Conservation (phyloP, 208 protist genomes). For the Leishmania aethiopica region DNA sequence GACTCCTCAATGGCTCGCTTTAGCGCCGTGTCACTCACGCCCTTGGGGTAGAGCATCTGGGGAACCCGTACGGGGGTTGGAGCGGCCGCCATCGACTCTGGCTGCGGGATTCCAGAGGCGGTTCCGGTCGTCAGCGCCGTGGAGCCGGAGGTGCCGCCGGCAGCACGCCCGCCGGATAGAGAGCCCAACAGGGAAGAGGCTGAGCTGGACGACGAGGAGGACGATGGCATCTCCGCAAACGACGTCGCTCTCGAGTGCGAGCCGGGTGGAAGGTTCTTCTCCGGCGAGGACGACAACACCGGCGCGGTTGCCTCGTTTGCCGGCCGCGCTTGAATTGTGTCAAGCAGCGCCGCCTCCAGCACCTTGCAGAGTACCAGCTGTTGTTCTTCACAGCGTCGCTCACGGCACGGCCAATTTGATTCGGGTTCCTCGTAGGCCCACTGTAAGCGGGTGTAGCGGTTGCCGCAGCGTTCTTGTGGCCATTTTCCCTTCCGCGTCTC, state of each 20-base stretch:
- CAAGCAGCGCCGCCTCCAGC: constrained; percentile 53
- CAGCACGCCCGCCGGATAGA: background rate
- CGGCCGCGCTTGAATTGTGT: constrained; percentile 35
- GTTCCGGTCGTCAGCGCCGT: constrained; percentile 6
- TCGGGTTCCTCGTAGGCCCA: constrained; percentile 54
- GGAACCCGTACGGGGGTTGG: constrained; percentile 5
- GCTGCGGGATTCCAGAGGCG: background rate
- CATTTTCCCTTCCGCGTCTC: background rate
- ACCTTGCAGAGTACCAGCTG: constrained; percentile 77
- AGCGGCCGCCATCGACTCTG: background rate
- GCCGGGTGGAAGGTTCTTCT: background rate
- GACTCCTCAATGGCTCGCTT: constrained; percentile 76
- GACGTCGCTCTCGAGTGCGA: background rate
- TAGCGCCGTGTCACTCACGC: constrained; percentile 52
- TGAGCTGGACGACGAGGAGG: constrained; percentile 3
- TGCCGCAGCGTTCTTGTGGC: background rate
- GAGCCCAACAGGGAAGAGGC: background rate
- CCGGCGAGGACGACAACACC: background rate
- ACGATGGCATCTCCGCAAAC: background rate
- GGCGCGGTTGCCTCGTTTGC: background rate
- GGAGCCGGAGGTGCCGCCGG: background rate
- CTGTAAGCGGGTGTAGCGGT: background rate
- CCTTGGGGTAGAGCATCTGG: constrained; percentile 34
- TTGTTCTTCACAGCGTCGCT: constrained; percentile 51
- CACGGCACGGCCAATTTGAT: constrained; percentile 80